Percentiles rank a stretch among this genome's conserved stretches.
phyloP scores from a whole-genome alignment of 2,329 filamentous ascomycete species.

The Cephalotrichum gorgonifer region DNA sequence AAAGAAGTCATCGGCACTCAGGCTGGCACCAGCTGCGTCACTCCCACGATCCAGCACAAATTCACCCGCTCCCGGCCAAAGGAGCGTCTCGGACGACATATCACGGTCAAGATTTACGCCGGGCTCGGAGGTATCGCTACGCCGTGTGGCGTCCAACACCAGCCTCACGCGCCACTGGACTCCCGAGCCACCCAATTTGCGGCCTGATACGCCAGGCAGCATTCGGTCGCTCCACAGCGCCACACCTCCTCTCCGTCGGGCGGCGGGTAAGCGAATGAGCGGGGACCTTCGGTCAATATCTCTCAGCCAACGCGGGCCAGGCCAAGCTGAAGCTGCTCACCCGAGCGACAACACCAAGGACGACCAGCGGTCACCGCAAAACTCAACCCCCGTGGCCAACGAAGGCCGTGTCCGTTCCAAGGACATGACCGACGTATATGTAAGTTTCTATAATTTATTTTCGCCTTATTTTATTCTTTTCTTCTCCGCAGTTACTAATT shows the following conservation, averaged over 20 bases:
- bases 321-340: not conserved
- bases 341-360: slow-evolving; percentile 1
- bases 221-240: slow-evolving; percentile 32
- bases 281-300: slow-evolving; percentile 52
- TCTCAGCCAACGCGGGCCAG: slow-evolving; percentile 42
- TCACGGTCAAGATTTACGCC: slow-evolving; percentile 6
- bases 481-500: slow-evolving; percentile 11
- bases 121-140: slow-evolving; percentile 14
- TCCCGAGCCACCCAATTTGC: slow-evolving; percentile 41
- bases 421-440: slow-evolving; percentile 89
- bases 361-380: slow-evolving; percentile 13
- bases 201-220: slow-evolving; percentile 54
- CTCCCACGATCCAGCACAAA: not conserved
- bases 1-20: slow-evolving; percentile 18
- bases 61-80: slow-evolving; percentile 8
- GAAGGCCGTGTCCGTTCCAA: slow-evolving; percentile 75
- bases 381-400: slow-evolving; percentile 63
- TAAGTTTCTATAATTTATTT: slow-evolving; percentile 42
- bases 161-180: slow-evolving; percentile 40
- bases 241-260: slow-evolving; percentile 62
- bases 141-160: slow-evolving; percentile 42
- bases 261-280: slow-evolving; percentile 56
- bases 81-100: slow-evolving; percentile 28
- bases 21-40: not conserved
- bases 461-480: not conserved